These are phyloP conservation scores for Candida fluviatilis DNA, from an alignment of 805 yeast species.

Conservation along the genomic window DNA sequence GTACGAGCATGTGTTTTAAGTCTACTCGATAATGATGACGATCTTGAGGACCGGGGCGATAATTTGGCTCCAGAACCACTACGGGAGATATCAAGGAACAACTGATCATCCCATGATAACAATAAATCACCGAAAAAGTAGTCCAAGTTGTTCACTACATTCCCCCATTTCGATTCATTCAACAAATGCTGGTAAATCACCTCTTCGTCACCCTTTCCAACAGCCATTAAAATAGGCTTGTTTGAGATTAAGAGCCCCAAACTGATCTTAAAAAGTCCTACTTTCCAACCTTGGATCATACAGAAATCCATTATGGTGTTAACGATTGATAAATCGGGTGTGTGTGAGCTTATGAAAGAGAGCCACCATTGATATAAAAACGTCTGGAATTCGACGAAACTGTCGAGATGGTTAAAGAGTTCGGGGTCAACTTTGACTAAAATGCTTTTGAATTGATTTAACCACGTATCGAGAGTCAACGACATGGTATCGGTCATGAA, in stretches of 20 bases:
- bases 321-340: slow-evolving; percentile 50
- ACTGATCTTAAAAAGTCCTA: slow-evolving; percentile 51
- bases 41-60: not conserved
- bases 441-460: slow-evolving; percentile 45
- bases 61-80: not conserved
- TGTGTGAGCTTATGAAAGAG: slow-evolving; percentile 54
- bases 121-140: slow-evolving; percentile 36
- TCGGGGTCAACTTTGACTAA: slow-evolving; percentile 37
- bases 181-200: slow-evolving; percentile 41
- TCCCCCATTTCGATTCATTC: slow-evolving; percentile 43
- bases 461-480: slow-evolving; percentile 50
- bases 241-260: slow-evolving; percentile 49
- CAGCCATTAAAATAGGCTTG: slow-evolving; percentile 37
- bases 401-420: slow-evolving; percentile 39
- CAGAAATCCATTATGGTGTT: slow-evolving; percentile 48
- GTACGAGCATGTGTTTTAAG: slow-evolving; percentile 8
- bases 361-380: slow-evolving; percentile 67
- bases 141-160: slow-evolving; percentile 29
- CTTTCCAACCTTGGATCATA: slow-evolving; percentile 51
- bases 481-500: slow-evolving; percentile 51
- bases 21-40: not conserved
- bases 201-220: slow-evolving; percentile 35
- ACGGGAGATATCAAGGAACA: slow-evolving; percentile 15
- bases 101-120: slow-evolving; percentile 30
- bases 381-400: slow-evolving; percentile 39